Percentiles rank a stretch among this genome's conserved stretches.
Evolutionary conservation across 345 rosid genomes (phyloP).

Genomic region (Pugionium dolabratum): DNA sequence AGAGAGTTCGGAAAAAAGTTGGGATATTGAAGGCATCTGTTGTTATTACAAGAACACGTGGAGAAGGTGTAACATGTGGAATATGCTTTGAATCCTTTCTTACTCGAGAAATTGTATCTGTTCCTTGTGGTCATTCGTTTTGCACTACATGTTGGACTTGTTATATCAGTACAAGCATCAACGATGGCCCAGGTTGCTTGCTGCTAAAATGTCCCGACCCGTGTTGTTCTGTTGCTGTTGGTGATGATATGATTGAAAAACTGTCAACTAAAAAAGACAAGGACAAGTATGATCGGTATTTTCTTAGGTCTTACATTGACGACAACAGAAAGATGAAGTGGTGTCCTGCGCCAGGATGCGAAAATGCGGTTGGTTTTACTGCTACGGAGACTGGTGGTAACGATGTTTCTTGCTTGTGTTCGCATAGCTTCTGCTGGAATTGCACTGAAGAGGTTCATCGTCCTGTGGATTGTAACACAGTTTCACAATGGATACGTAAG

Average conservation of each 20-base stretch:
- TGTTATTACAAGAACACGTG: slow-evolving; percentile 39
- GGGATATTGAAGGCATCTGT: slow-evolving; percentile 63
- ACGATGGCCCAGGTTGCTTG: slow-evolving; percentile 44
- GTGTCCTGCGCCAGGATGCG: slow-evolving; percentile 99
- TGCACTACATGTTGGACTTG: slow-evolving; percentile 83
- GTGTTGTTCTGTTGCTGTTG: slow-evolving; percentile 37
- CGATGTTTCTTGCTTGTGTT: slow-evolving; percentile 33
- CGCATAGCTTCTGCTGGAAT: slow-evolving; percentile 22
- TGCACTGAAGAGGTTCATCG: slow-evolving; percentile 13
- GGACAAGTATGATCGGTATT: slow-evolving; percentile 37
- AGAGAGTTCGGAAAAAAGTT: slow-evolving; percentile 65
- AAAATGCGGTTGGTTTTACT: slow-evolving; percentile 56
- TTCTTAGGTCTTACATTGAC: slow-evolving; percentile 68
- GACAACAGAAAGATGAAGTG: slow-evolving; percentile 95
- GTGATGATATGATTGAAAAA: slow-evolving; percentile 37
- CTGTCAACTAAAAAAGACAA: slow-evolving; percentile 34
- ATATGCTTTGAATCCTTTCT: slow-evolving; percentile 71
- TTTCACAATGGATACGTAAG: slow-evolving; percentile 4
- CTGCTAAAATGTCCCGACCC: slow-evolving; percentile 39
- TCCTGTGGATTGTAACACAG: slow-evolving; percentile 17
- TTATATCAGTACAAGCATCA: slow-evolving; percentile 39
- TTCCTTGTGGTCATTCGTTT: slow-evolving; percentile 97
- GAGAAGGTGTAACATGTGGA: slow-evolving; percentile 85
- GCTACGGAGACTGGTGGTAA: slow-evolving; percentile 6
- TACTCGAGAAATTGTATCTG: slow-evolving; percentile 49